phyloP scores from a whole-genome alignment of 164 flowering plant species.

The Aristolochia californica region DNA sequence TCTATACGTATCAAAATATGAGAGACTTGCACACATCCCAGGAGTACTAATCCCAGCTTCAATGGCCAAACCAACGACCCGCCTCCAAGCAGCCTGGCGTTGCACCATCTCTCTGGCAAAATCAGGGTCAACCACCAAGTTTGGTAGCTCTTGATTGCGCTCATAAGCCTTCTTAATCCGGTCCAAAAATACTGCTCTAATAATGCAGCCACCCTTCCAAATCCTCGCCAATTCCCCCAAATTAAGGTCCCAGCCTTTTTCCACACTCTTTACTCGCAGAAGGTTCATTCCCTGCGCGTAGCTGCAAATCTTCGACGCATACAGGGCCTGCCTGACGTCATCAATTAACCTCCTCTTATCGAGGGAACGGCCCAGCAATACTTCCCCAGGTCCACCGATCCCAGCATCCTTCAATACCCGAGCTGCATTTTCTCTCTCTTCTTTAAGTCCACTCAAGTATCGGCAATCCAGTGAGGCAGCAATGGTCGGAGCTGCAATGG shows the following conservation, averaged over 20 bases:
- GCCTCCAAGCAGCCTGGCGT: slow-evolving; percentile 19
- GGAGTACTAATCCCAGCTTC: slow-evolving; percentile 28
- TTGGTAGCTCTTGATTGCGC: no score
- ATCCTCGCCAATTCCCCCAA: slow-evolving; percentile 22
- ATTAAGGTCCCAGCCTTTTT: slow-evolving; percentile 16
- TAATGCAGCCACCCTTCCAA: slow-evolving; percentile 23
- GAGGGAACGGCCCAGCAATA: slow-evolving; percentile 1
- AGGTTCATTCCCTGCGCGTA: slow-evolving; percentile 24
- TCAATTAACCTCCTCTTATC: slow-evolving; percentile 20
- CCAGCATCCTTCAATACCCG: no score
- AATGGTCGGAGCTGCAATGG: slow-evolving; percentile 13
- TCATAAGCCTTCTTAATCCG: no score
- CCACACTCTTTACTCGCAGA: slow-evolving; percentile 15
- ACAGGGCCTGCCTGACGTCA: slow-evolving; percentile 21
- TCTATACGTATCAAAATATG: slow-evolving; percentile 30
- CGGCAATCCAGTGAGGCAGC: no score
- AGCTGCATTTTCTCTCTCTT: no score
- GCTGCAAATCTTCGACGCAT: slow-evolving; percentile 19
- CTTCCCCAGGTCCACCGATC: no score
- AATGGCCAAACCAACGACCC: slow-evolving; percentile 22
- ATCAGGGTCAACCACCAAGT: slow-evolving; percentile 16
- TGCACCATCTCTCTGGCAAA: slow-evolving; percentile 23
- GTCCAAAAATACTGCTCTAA: slow-evolving; percentile 11
- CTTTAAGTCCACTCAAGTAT: no score
- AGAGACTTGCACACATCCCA: slow-evolving; percentile 32